Evolutionary conservation across 192 early-diverging fungal genomes (phyloP).

Genomic region (Piromyces finnis): DNA sequence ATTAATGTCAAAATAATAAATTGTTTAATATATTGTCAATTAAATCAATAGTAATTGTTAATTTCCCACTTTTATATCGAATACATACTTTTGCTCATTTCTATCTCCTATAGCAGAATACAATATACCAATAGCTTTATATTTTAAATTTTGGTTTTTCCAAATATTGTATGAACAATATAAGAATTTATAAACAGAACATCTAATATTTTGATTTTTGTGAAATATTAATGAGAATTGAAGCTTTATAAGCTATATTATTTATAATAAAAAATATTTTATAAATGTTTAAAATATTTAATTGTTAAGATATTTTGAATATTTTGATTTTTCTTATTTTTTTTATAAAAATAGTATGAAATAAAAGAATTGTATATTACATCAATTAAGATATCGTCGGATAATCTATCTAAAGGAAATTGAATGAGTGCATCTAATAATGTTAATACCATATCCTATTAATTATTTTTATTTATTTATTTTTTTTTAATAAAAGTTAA

Average conservation of each 20-base stretch:
- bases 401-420: constrained; percentile 22
- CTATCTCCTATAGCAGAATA: constrained; percentile 23
- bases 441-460: constrained; percentile 2
- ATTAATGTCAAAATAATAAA: not conserved
- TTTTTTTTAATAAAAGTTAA: too few relatives aligned
- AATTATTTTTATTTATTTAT: too few relatives aligned
- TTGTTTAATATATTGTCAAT: too few relatives aligned
- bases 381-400: constrained; percentile 16
- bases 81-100: constrained; percentile 11
- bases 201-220: constrained; percentile 12
- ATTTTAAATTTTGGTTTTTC: constrained; percentile 16
- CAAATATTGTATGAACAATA: constrained; percentile 17
- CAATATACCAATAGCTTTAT: constrained; percentile 13
- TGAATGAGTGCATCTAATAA: constrained; percentile 10
- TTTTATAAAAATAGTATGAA: not conserved
- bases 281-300: too few relatives aligned
- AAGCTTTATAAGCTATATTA: constrained; percentile 12
- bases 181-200: constrained; percentile 23
- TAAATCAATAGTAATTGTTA: too few relatives aligned
- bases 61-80: too few relatives aligned
- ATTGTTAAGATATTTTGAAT: too few relatives aligned
- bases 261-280: too few relatives aligned
- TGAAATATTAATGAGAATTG: constrained; percentile 22
- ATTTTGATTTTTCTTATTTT: not conserved
- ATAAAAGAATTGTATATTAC: constrained; percentile 4